Percentiles rank a stretch among this genome's conserved stretches.
Evolutionary conservation across 2,329 filamentous ascomycete species (phyloP).

Genomic region (Pseudopyricularia cyperi): DNA sequence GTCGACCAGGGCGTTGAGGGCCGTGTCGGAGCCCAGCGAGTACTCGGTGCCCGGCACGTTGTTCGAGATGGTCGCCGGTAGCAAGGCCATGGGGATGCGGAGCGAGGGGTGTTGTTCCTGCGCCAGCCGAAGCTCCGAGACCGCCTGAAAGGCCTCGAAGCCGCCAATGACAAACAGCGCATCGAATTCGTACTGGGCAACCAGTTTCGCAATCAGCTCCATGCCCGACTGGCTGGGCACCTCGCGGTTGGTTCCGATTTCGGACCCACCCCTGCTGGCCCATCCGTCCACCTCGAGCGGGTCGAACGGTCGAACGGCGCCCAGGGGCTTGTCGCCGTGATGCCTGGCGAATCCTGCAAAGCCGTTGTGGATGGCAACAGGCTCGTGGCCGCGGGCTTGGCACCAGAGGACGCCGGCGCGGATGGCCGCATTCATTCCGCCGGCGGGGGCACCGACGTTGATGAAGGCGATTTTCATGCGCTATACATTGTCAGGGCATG

Average conservation of each 20-base stretch:
- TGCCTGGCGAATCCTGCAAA: conserved; percentile 90
- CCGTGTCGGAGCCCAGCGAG: conserved; percentile 91
- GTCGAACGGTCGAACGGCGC: conserved; percentile 71
- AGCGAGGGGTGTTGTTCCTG: conserved; percentile 68
- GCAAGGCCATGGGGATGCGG: conserved; percentile 80
- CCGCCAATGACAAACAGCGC: conserved; percentile 86
- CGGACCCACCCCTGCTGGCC: conserved; percentile 93
- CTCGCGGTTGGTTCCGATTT: conserved; percentile 95
- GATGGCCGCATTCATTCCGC: conserved; percentile 96
- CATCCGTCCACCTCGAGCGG: conserved; percentile 94
- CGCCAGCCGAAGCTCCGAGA: conserved; percentile 75
- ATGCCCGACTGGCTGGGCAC: conserved; percentile 78
- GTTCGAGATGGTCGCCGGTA: conserved; percentile 97
- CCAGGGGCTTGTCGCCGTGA: conserved; percentile 68
- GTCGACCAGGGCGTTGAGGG: conserved; percentile 82
- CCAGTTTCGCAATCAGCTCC: conserved; percentile 66
- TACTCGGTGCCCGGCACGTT: conserved; percentile 98
- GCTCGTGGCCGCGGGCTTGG: conserved; percentile 79
- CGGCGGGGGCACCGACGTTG: conserved; percentile 90
- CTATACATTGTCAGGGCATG: conserved; percentile 30
- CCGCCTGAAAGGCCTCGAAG: conserved; percentile 90
- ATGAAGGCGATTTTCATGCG: conserved; percentile 90
- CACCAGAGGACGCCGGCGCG: conserved; percentile 90
- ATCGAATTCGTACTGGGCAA: conserved; percentile 80
- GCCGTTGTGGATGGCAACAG: conserved; percentile 88